Percentiles rank a stretch among this genome's conserved stretches.
These are phyloP conservation scores for Colletotrichum acutatum DNA, from an alignment of 2,329 filamentous ascomycete species.

Conservation along the genomic window DNA sequence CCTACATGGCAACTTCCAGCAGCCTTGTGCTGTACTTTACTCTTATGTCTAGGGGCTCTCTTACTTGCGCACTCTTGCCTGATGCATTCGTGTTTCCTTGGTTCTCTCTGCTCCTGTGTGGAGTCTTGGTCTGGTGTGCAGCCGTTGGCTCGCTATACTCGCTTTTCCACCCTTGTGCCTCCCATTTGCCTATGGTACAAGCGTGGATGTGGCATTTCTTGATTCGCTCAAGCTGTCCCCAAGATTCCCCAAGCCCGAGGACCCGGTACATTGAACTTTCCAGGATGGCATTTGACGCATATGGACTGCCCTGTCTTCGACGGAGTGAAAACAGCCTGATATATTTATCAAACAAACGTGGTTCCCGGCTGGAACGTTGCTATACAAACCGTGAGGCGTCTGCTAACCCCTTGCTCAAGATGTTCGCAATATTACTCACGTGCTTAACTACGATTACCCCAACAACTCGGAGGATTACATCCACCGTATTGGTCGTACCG, in stretches of 20 bases:
- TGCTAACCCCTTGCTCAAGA: conserved; percentile 89
- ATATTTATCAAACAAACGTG: conserved; percentile 59
- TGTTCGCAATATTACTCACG: conserved; percentile 99
- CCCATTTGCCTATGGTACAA: conserved; percentile 72
- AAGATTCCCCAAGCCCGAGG: conserved; percentile 68
- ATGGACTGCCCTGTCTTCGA: conserved; percentile 68
- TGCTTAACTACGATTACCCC: conserved; percentile 99
- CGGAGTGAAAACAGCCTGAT: conserved; percentile 66
- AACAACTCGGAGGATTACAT: conserved; percentile 99
- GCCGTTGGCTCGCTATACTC: conserved; percentile 75
- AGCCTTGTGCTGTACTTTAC: conserved; percentile 81
- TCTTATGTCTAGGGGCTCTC: conserved; percentile 90
- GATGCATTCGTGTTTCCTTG: conserved; percentile 85
- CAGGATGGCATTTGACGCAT: conserved; percentile 68
- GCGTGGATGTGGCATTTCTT: conserved; percentile 83
- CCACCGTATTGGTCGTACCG: conserved; percentile 95
- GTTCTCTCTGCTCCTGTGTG: conserved; percentile 76
- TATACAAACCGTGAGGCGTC: conserved; percentile 65
- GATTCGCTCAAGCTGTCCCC: conserved; percentile 78
- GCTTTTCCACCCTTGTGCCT: conserved; percentile 80
- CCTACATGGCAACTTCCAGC: conserved; percentile 66
- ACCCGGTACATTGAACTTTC: conserved; percentile 64
- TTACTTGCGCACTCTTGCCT: conserved; percentile 92
- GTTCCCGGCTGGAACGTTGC: conserved; percentile 71
- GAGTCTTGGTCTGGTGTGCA: conserved; percentile 88